Evolutionary conservation across 495 filamentous ascomycete genomes (phyloP).

Genomic region (Xylaria castorea): DNA sequence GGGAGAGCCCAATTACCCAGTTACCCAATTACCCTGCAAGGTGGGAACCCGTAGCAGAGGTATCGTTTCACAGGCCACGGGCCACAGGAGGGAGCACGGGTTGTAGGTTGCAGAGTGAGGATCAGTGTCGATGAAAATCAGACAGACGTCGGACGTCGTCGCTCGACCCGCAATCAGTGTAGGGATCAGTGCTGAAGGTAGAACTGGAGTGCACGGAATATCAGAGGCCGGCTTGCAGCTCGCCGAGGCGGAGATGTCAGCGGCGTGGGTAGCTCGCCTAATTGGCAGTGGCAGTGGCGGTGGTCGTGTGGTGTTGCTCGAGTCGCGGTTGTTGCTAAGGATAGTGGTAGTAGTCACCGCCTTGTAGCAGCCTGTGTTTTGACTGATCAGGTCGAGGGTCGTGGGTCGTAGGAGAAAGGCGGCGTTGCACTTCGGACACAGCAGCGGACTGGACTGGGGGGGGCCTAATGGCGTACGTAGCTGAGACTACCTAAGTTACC

Average conservation of each 20-base stretch:
- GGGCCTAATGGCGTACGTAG: too few relatives aligned
- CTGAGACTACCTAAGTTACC: background rate
- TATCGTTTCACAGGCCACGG: conserved; percentile 1
- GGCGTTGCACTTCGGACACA: conserved; percentile 6
- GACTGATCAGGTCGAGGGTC: conserved; percentile 29
- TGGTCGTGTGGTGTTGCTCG: background rate
- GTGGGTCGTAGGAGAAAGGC: conserved; percentile 5
- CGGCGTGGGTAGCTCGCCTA: background rate
- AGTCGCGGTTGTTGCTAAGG: background rate
- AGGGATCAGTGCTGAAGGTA: conserved; percentile 5
- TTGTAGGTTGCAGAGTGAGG: background rate
- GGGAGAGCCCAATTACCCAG: background rate
- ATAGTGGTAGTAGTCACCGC: conserved; percentile 5
- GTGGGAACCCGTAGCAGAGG: background rate
- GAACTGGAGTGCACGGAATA: background rate
- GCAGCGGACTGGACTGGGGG: background rate
- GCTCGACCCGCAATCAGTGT: conserved; percentile 13
- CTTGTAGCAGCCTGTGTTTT: conserved; percentile 1
- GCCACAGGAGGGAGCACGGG: background rate
- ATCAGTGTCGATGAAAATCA: conserved; percentile 16
- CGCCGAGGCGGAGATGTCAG: background rate
- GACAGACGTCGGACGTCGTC: conserved; percentile 2
- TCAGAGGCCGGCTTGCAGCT: background rate
- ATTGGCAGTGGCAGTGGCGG: background rate
- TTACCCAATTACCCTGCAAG: background rate